Conservation (phyloP, 345 rosid genomes). For the Salix exigua region DNA sequence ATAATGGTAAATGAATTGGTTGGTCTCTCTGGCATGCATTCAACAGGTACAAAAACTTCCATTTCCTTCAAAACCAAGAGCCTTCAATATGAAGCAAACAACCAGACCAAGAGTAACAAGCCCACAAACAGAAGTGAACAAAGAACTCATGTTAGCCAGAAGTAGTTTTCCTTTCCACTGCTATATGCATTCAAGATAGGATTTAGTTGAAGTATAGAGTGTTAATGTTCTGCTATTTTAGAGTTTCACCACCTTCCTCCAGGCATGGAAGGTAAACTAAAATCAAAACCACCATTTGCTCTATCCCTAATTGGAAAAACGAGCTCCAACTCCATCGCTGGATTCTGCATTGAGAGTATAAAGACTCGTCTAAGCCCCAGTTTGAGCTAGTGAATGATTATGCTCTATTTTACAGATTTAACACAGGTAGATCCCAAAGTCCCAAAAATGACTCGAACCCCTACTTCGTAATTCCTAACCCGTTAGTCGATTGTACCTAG, state of each 20-base stretch:
- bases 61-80: conserved; percentile 19
- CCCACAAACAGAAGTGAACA: conserved; percentile 18
- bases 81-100: conserved; percentile 17
- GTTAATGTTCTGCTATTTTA: conserved; percentile 22
- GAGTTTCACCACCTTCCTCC: conserved; percentile 35
- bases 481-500: conserved; percentile 38
- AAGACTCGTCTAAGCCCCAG: conserved; percentile 36
- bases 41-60: conserved; percentile 9
- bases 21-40: not conserved
- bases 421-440: conserved; percentile 45
- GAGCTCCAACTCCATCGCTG: conserved; percentile 61
- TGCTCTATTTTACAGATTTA: conserved; percentile 60
- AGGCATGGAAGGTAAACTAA: conserved; percentile 40
- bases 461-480: conserved; percentile 34
- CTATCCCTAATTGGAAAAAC: conserved; percentile 53
- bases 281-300: conserved; percentile 55
- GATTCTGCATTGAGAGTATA: conserved; percentile 44
- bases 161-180: conserved; percentile 30
- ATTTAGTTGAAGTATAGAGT: conserved; percentile 21
- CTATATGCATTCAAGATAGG: conserved; percentile 19
- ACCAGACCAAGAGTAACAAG: conserved; percentile 22
- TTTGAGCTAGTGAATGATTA: conserved; percentile 41
- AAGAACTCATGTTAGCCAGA: conserved; percentile 22
- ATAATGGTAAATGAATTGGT: not conserved
- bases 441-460: conserved; percentile 28